A percentile compares a stretch with the other conserved stretches of the same genome.
Conservation (phyloP, 495 filamentous ascomycete species). For the Lentithecium fluviatile region DNA sequence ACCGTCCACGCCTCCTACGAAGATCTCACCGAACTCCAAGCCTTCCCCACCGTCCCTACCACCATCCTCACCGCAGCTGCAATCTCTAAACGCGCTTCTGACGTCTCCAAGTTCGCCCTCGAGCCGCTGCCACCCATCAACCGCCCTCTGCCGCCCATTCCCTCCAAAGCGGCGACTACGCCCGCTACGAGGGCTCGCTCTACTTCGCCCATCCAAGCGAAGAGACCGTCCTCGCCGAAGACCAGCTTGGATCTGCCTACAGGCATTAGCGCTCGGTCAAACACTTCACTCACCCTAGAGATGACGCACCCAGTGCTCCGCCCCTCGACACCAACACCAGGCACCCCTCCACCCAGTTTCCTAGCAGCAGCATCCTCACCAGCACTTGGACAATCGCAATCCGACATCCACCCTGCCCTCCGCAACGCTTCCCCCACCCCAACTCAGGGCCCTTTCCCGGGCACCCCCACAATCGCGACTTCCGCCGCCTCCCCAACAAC, state of each 20-base stretch:
- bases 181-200: neutral
- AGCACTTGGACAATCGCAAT: no score
- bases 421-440: neutral
- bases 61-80: neutral
- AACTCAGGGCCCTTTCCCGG: no score
- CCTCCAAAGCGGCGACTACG: neutral
- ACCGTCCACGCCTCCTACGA: slow-evolving; percentile 28
- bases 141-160: slow-evolving; percentile 23
- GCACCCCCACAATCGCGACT: neutral
- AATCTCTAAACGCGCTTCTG: neutral
- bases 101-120: neutral
- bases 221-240: neutral
- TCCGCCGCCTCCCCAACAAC: neutral
- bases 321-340: neutral
- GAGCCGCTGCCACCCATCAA: slow-evolving; percentile 12
- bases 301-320: slow-evolving; percentile 1
- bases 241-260: neutral
- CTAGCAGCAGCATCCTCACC: no score
- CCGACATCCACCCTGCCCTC: slow-evolving; percentile 4
- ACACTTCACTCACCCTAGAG: neutral
- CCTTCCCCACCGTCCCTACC: slow-evolving; percentile 10
- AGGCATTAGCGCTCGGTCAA: neutral
- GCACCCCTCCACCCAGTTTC: neutral
- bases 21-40: slow-evolving; percentile 13
- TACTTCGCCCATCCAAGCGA: neutral